Percentiles rank a stretch among this genome's conserved stretches.
These are phyloP conservation scores for Trichophyton rubrum DNA, from an alignment of 2,329 filamentous ascomycete species.

Conservation along the genomic window DNA sequence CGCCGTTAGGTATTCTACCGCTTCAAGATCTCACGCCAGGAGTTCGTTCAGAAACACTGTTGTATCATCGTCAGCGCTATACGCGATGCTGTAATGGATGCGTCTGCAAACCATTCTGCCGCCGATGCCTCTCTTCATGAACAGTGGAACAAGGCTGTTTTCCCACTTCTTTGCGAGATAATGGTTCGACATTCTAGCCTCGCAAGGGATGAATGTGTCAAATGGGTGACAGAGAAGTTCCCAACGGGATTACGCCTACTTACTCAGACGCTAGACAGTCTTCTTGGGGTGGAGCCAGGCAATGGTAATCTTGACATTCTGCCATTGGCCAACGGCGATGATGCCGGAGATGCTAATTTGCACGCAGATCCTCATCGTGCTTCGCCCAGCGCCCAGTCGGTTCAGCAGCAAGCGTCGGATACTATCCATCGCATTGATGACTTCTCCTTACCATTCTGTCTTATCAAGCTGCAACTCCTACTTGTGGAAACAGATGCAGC, in stretches of 20 bases:
- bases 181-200: slow-evolving; percentile 24
- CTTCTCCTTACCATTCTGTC: slow-evolving; percentile 33
- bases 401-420: slow-evolving; percentile 20
- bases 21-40: slow-evolving; percentile 28
- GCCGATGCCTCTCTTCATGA: slow-evolving; percentile 4
- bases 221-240: slow-evolving; percentile 20
- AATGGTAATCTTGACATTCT: slow-evolving; percentile 8
- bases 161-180: slow-evolving; percentile 22
- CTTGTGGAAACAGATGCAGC: slow-evolving; percentile 23
- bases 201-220: slow-evolving; percentile 18
- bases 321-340: neutral
- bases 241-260: slow-evolving; percentile 19
- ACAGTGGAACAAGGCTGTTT: slow-evolving; percentile 18
- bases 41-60: slow-evolving; percentile 26
- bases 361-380: neutral
- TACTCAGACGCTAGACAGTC: slow-evolving; percentile 22
- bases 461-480: slow-evolving; percentile 31
- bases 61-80: slow-evolving; percentile 25
- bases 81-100: slow-evolving; percentile 19
- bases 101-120: neutral
- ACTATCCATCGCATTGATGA: slow-evolving; percentile 28
- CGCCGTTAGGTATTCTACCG: slow-evolving; percentile 26
- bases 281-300: slow-evolving; percentile 21
- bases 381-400: neutral
- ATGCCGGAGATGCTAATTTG: slow-evolving; percentile 9